Evolutionary conservation across 805 yeast genomes (phyloP).

Genomic region (Saccharomycopsis vini): DNA sequence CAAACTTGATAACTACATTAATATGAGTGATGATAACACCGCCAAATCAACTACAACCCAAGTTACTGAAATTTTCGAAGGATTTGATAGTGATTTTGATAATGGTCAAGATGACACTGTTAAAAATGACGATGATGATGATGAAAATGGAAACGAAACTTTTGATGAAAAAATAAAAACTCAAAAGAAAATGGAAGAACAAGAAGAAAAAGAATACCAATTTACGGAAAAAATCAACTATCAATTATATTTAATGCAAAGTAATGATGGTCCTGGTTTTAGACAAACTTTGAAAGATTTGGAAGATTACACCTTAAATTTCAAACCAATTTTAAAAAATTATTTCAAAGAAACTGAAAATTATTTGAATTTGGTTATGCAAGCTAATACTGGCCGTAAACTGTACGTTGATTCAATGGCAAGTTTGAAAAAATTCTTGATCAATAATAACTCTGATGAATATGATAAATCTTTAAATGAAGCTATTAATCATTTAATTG

Average conservation of each 20-base stretch:
- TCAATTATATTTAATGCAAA: conserved; percentile 1
- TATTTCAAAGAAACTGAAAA: conserved; percentile 12
- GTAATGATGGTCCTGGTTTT: conserved; percentile 14
- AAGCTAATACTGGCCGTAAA: conserved; percentile 8
- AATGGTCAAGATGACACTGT: background rate
- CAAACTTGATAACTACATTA: background rate
- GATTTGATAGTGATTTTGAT: background rate
- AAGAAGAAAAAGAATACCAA: background rate
- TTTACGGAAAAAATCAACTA: background rate
- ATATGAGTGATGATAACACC: background rate
- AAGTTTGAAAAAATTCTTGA: conserved; percentile 12
- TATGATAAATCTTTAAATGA: conserved; percentile 8
- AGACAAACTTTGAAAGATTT: conserved; percentile 8
- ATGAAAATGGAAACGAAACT: background rate
- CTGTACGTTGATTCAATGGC: conserved; percentile 9
- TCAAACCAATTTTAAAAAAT: conserved; percentile 11
- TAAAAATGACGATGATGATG: conserved; percentile 1
- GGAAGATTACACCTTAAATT: conserved; percentile 9
- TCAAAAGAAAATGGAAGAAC: background rate
- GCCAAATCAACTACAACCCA: background rate
- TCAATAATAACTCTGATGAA: conserved; percentile 6
- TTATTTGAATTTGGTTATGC: conserved; percentile 1
- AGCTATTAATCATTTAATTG: conserved; percentile 5
- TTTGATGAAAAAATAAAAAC: background rate
- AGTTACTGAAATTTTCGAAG: background rate